Conservation (phyloP, 805 yeast species). For the Saccharomycopsis sp. region DNA sequence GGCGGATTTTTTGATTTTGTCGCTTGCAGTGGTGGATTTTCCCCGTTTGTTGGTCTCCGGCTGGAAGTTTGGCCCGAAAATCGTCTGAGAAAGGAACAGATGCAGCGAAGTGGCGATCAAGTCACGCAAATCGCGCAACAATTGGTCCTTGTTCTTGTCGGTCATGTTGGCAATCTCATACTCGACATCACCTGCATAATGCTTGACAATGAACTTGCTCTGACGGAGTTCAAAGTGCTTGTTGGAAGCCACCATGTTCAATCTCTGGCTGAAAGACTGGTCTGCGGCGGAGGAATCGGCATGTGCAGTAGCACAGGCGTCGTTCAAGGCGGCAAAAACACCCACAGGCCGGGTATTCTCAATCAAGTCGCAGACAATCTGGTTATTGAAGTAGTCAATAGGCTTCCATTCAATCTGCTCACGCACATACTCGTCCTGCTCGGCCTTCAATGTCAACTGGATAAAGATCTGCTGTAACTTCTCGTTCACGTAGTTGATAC, state of each 20-base stretch:
- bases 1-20: conserved; percentile 88
- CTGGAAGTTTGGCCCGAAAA: conserved; percentile 45
- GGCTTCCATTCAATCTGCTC: conserved; percentile 98
- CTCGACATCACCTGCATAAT: conserved; percentile 97
- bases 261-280: conserved; percentile 88
- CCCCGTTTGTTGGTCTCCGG: conserved; percentile 62
- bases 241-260: conserved; percentile 74
- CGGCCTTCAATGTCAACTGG: conserved; percentile 90
- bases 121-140: conserved; percentile 82
- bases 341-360: conserved; percentile 96
- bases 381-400: conserved; percentile 90
- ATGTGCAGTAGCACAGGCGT: conserved; percentile 96
- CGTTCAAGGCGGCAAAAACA: conserved; percentile 90
- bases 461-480: conserved; percentile 95
- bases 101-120: conserved; percentile 68
- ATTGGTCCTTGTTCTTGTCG: conserved; percentile 92
- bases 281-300: conserved; percentile 97
- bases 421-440: conserved; percentile 93
- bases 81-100: conserved; percentile 38
- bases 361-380: conserved; percentile 93
- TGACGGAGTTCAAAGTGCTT: conserved; percentile 87
- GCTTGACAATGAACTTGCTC: conserved; percentile 83
- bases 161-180: conserved; percentile 88
- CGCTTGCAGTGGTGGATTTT: conserved; percentile 94
- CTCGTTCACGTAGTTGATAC: conserved; percentile 94